A percentile compares a stretch with the other conserved stretches of the same genome.
Evolutionary conservation across 176 grass and related monocot species (phyloP).

Genomic region (Panicum miliaceum): DNA sequence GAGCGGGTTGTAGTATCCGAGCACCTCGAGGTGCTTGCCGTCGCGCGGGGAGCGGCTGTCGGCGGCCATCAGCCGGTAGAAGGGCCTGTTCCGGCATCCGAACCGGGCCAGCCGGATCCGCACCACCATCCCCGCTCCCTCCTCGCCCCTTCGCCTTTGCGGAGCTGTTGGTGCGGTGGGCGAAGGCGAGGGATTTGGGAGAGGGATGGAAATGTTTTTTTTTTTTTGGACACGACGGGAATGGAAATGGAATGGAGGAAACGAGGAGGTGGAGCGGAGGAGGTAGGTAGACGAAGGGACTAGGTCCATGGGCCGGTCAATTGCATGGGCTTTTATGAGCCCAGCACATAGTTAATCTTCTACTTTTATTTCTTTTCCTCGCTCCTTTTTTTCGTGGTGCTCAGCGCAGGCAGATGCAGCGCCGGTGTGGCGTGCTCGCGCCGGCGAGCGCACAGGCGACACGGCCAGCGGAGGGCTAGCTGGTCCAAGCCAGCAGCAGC

Average conservation of each 20-base stretch:
- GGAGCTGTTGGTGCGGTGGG: background rate
- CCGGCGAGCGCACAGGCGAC: too few species aligned
- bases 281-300: background rate
- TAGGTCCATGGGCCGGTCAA: background rate
- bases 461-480: too few species aligned
- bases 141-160: background rate
- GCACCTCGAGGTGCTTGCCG: slow-evolving; percentile 83
- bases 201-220: background rate
- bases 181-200: slow-evolving; percentile 31
- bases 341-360: background rate
- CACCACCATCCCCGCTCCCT: slow-evolving; percentile 52
- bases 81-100: slow-evolving; percentile 71
- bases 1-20: slow-evolving; percentile 92
- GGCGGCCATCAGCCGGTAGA: slow-evolving; percentile 87
- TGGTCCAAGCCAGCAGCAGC: too few species aligned
- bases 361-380: background rate
- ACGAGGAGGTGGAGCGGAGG: background rate
- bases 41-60: slow-evolving; percentile 79
- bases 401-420: too few species aligned
- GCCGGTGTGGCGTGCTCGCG: too few species aligned
- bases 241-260: background rate
- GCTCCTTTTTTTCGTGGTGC: background rate
- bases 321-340: background rate
- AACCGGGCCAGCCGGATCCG: slow-evolving; percentile 74
- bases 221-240: too few species aligned